Evolutionary conservation across 2,329 filamentous ascomycete genomes (phyloP), one percentile per base, ranked within the genome.

Genomic region (Venturia aucupariae): DNA sequence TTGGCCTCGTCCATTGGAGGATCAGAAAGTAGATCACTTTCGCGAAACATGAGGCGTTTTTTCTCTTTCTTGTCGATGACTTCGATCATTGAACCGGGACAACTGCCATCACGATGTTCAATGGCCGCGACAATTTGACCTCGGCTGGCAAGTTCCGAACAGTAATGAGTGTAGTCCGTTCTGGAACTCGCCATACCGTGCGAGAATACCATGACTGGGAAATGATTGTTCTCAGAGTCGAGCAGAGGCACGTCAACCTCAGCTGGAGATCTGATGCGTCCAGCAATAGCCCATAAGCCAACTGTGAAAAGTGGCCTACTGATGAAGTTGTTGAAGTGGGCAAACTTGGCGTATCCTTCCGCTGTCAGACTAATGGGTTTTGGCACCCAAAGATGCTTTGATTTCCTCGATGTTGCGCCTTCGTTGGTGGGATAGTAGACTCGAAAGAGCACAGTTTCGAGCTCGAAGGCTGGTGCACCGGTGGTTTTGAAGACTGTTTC

Each of bases 201-300:
- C 1, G 90, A 94, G 75, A 96, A 95, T 67, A 96, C 80, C 78
- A 91, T 86, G 0, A 90, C 88, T 0, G 91, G 90, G 87, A 90
- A 94, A 76, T 85, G 79, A 63, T 79, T 77, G 65, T 66, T 84
- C 22, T 61, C 63, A 32, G 67, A 38, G 8, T 68, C 70, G 11
- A 57, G 24, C 41, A 63, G 13, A 42, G 51, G 51, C 19, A 64
- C 63, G 41, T 64, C 63, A 24, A 64, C 63, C 38, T 61, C 44
- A n/a, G 63, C 63, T 46, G 63, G 63, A 4, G 59, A 62, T n/a
- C 19, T 32, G 39, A 64, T 60, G 10, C 57, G 39, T 32, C 54
- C 54, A 22, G 63, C 63, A 42, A 64, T 42, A 24, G 41, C 57
- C 57, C 63, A 60, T 10, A 64, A 41, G 13, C 32, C 63, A 22